phyloP scores from a whole-genome alignment of 1,284 basidiomycete species.

The Cutaneotrichosporon dermatis region DNA sequence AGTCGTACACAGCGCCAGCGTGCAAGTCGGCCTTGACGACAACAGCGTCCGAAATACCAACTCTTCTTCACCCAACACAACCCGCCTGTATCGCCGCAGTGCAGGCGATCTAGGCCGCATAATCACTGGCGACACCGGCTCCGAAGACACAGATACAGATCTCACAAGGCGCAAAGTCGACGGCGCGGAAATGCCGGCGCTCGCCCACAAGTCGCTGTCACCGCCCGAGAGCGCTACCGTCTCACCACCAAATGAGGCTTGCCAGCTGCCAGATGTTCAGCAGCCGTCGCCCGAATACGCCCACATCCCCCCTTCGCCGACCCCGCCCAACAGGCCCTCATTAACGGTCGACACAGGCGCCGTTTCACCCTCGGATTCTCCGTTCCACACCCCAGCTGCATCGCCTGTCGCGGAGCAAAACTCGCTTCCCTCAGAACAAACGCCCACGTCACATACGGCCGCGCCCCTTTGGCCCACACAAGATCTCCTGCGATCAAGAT shows the following conservation, averaged over 20 bases:
- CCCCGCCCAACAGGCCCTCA: too few species aligned
- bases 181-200: neutral
- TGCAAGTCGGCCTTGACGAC: neutral
- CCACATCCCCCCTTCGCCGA: too few species aligned
- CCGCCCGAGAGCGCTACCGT: neutral
- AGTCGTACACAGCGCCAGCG: neutral
- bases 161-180: neutral
- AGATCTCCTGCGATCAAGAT: neutral
- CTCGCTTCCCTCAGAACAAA: neutral
- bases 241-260: neutral
- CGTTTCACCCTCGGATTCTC: too few species aligned
- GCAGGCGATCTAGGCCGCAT: too few species aligned
- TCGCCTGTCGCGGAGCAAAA: neutral
- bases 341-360: too few species aligned
- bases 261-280: neutral
- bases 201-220: neutral
- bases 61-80: too few species aligned
- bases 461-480: too few species aligned
- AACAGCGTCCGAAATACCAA: too few species aligned
- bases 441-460: neutral
- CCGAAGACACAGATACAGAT: neutral
- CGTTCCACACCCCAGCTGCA: too few species aligned
- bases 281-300: too few species aligned
- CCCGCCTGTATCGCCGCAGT: too few species aligned
- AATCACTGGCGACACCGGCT: too few species aligned